Percentiles rank a stretch among this genome's conserved stretches.
These are phyloP conservation scores for Metschnikowia henanensis DNA, from an alignment of 805 yeast genomes.

Conservation along the genomic window DNA sequence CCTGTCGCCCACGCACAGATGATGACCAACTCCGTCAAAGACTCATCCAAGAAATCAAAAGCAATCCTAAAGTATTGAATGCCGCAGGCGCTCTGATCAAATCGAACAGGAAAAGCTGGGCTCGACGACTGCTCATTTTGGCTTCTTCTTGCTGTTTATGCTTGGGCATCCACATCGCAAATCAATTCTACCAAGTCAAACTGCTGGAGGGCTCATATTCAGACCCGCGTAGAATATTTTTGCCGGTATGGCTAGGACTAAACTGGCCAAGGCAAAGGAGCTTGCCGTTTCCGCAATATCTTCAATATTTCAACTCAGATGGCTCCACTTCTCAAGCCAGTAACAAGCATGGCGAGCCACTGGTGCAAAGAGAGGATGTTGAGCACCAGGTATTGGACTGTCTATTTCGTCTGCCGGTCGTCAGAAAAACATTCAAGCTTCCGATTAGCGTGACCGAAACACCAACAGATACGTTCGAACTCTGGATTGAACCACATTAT, in stretches of 20 bases:
- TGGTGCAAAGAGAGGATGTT: constrained; percentile 23
- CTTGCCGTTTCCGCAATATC: constrained; percentile 26
- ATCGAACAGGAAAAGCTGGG: background rate
- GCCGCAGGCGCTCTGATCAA: background rate
- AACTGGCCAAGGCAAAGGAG: constrained; percentile 27
- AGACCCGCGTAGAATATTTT: constrained; percentile 16
- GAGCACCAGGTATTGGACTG: constrained; percentile 28
- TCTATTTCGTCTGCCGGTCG: constrained; percentile 20
- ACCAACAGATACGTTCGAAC: constrained; percentile 16
- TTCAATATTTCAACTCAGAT: constrained; percentile 28
- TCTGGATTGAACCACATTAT: constrained; percentile 32
- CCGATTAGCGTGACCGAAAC: constrained; percentile 24
- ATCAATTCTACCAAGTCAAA: constrained; percentile 18
- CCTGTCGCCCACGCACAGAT: no score
- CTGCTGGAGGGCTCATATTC: constrained; percentile 3
- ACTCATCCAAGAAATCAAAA: background rate
- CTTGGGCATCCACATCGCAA: constrained; percentile 19
- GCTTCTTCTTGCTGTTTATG: constrained; percentile 8
- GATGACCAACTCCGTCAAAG: no score
- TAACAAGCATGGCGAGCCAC: constrained; percentile 2
- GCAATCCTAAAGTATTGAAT: constrained; percentile 10
- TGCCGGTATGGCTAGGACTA: constrained; percentile 28
- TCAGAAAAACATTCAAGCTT: constrained; percentile 28
- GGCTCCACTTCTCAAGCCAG: constrained; percentile 14
- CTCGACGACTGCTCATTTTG: background rate